Evolutionary conservation across 2,329 filamentous ascomycete genomes (phyloP).

Genomic region (Penicillium sp.): DNA sequence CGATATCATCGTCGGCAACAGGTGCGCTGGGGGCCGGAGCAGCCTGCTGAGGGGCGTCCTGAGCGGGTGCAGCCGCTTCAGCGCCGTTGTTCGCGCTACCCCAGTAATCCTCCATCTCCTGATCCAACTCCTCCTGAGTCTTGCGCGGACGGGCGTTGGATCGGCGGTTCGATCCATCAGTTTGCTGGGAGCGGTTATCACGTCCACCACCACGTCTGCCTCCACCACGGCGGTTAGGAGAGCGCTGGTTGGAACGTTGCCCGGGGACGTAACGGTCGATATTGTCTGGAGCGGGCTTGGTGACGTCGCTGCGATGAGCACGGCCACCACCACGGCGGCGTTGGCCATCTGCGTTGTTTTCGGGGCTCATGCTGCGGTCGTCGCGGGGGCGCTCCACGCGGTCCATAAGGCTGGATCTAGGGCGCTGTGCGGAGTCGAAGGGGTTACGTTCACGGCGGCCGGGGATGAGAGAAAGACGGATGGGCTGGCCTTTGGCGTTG

Average conservation of each 20-base stretch:
- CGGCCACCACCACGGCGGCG: constrained; percentile 39
- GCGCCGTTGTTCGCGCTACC: constrained; percentile 46
- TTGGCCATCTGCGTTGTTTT: constrained; percentile 32
- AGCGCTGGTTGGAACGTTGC: constrained; percentile 42
- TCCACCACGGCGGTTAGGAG: constrained; percentile 43
- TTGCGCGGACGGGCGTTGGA: constrained; percentile 65
- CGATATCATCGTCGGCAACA: constrained; percentile 56
- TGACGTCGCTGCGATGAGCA: constrained; percentile 54
- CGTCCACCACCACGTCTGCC: constrained; percentile 50
- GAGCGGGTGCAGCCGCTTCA: constrained; percentile 34
- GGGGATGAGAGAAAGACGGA: constrained; percentile 68
- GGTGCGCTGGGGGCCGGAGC: constrained; percentile 26
- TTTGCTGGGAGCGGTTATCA: constrained; percentile 32
- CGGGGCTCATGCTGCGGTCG: constrained; percentile 45
- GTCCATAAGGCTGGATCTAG: constrained; percentile 64
- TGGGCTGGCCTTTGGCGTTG: constrained; percentile 86
- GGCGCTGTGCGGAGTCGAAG: constrained; percentile 51
- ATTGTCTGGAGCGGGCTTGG: constrained; percentile 59
- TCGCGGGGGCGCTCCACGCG: constrained; percentile 52
- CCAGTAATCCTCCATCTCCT: constrained; percentile 97
- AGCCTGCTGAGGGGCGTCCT: constrained; percentile 23
- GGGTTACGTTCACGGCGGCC: constrained; percentile 44
- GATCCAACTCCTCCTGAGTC: constrained; percentile 87
- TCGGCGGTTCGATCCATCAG: constrained; percentile 33
- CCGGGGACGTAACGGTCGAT: constrained; percentile 80